Evolutionary conservation across 2,329 filamentous ascomycete genomes (phyloP), one percentile per base, ranked within the genome.

Genomic region (Colletotrichum sp.): DNA sequence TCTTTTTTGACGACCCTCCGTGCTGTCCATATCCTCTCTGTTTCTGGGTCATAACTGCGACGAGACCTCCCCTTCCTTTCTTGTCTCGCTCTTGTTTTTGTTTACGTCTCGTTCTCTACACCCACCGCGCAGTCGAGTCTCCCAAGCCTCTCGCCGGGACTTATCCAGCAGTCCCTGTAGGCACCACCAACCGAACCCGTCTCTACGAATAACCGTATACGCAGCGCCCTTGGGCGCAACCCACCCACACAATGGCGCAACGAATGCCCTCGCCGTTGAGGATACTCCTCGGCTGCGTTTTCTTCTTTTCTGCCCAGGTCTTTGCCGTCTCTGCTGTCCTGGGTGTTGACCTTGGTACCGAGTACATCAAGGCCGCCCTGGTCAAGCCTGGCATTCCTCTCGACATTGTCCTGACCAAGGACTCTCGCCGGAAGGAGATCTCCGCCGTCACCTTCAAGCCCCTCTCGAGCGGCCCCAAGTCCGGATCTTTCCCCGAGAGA

Each of bases 371-470:
- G 88, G 96, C 96, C 32, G 93, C 95, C 16, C 92, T 99, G 57
- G 96, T 99, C 77, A 99, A 99, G 87, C 97, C 97, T 3, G 97
- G 97, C 77, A 96, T 98, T 69, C 97, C 97, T 13, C 95, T 99
- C 83, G 97, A 99, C 80, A 99, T 99, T 79, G 96, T 99, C 84
- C 91, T 98, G 72, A 98, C 96, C 34, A 99, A 99, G 85, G 97
- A 99, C 87, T 98, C 97, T 34, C 95, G 98, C 85, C 94, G 97
- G 82, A 99, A 99, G 89, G 97, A 99, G 85, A 92, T 91, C 28
- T 95, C 96, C 3, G 96, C 96, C 57, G 93, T 99, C 80, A 94
- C 95, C 59, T 99, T 99, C 88, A 99, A 99, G 87, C 95, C 96
- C 49, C 90, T 92, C n/a, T 91, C 91, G 80, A 88, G 90, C 81